Evolutionary conservation across 2,329 filamentous ascomycete genomes (phyloP).

Genomic region (Colletotrichum costaricense): DNA sequence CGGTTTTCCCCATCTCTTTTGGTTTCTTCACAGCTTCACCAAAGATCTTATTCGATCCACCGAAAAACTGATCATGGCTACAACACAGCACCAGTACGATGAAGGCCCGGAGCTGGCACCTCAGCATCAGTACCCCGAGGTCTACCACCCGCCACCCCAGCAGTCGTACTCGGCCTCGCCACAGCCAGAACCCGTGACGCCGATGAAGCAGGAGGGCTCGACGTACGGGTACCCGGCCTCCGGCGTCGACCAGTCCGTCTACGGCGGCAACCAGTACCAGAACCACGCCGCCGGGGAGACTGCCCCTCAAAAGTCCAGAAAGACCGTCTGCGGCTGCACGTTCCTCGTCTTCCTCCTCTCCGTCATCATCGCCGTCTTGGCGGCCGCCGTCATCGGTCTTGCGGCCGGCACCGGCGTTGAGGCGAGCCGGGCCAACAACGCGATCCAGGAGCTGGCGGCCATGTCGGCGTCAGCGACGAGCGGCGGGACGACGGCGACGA

Average conservation of each 20-base stretch:
- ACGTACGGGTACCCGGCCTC: constrained; percentile 23
- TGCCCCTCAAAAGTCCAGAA: constrained; percentile 7
- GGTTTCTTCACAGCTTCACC: not conserved
- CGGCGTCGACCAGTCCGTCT: constrained; percentile 22
- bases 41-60: not conserved
- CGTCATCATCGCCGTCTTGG: constrained; percentile 51
- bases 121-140: constrained; percentile 27
- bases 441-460: constrained; percentile 45
- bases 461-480: constrained; percentile 40
- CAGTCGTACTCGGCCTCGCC: constrained; percentile 17
- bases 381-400: constrained; percentile 55
- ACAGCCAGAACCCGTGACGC: constrained; percentile 20
- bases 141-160: constrained; percentile 21
- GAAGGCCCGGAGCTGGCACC: constrained; percentile 34
- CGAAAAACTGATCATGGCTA: constrained; percentile 8
- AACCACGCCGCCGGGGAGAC: not conserved
- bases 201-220: constrained; percentile 23
- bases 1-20: not conserved
- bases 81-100: constrained; percentile 18
- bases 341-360: constrained; percentile 54
- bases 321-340: constrained; percentile 42
- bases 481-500: constrained; percentile 36
- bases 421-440: constrained; percentile 50
- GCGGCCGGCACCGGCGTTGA: constrained; percentile 57
- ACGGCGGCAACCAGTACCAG: constrained; percentile 17